Evolutionary conservation across 176 grass and related monocot genomes (phyloP).

Genomic region (Phyllostachys edulis): DNA sequence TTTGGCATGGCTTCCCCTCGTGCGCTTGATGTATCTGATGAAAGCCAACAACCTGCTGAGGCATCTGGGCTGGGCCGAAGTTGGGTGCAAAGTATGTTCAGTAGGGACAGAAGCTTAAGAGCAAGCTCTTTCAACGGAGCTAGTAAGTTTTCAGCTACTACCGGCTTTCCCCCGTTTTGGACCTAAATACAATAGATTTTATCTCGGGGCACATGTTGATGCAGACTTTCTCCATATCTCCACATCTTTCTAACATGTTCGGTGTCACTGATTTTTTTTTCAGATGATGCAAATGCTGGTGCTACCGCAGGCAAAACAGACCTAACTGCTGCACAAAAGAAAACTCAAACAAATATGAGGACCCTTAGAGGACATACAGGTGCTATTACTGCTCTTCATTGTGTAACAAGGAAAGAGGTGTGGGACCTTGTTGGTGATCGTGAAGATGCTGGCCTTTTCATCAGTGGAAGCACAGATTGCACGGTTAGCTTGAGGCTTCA

Average conservation of each 20-base stretch:
- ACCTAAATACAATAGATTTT: constrained; percentile 16
- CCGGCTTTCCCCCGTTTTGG: neutral
- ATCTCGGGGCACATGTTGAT: neutral
- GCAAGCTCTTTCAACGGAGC: constrained; percentile 71
- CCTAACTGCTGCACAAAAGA: constrained; percentile 64
- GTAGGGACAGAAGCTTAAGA: constrained; percentile 90
- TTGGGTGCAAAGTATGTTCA: constrained; percentile 99
- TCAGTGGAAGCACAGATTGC: constrained; percentile 99
- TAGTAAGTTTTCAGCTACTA: constrained; percentile 56
- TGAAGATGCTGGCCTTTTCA: constrained; percentile 99
- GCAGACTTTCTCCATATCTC: neutral
- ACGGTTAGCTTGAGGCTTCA: constrained; percentile 57
- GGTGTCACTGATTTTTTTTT: neutral
- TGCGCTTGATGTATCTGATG: constrained; percentile 71
- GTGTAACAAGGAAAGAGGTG: constrained; percentile 88
- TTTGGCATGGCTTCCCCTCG: constrained; percentile 83
- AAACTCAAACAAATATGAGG: constrained; percentile 90
- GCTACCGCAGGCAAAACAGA: constrained; percentile 60
- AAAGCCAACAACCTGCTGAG: constrained; percentile 87
- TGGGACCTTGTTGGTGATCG: constrained; percentile 99
- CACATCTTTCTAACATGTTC: constrained; percentile 29
- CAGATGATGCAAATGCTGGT: constrained; percentile 67
- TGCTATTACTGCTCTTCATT: constrained; percentile 95
- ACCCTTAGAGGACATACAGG: constrained; percentile 96
- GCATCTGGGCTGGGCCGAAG: constrained; percentile 89